Percentiles rank a stretch among this genome's conserved stretches.
These are phyloP conservation scores for Echinosophora koreensis DNA, from an alignment of 306 rosid species.

Conservation along the genomic window DNA sequence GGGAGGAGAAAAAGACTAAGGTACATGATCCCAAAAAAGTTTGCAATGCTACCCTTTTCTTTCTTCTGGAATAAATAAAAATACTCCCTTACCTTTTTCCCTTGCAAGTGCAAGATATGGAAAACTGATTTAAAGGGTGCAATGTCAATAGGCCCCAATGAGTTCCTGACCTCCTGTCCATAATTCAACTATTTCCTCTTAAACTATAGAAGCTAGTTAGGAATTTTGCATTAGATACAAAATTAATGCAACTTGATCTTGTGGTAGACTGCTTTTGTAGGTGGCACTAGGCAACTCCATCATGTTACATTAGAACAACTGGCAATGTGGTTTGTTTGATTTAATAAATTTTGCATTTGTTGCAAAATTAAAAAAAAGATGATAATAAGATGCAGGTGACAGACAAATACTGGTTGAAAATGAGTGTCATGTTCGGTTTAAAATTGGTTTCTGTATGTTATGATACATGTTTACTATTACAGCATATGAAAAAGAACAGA, in stretches of 20 bases:
- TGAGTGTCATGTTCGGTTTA: not conserved
- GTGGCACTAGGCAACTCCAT: not conserved
- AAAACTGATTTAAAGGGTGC: no score
- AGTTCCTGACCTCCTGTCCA: no score
- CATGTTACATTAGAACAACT: not conserved
- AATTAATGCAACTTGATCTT: no score
- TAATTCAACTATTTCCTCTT: not conserved
- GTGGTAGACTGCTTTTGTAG: no score
- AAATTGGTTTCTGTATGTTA: not conserved
- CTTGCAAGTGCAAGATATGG: no score
- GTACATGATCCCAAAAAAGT: slow-evolving; percentile 45
- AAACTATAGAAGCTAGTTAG: no score
- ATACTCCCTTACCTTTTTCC: no score
- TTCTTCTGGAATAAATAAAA: not conserved
- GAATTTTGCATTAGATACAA: no score
- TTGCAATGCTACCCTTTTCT: not conserved
- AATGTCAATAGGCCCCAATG: no score
- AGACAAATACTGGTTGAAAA: not conserved
- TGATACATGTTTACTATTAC: slow-evolving; percentile 29
- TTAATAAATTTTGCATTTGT: not conserved
- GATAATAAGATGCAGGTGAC: not conserved
- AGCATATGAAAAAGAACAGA: slow-evolving; percentile 79
- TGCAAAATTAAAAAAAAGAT: not conserved
- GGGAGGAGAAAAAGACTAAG: slow-evolving; percentile 88
- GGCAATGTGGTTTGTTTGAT: not conserved